Conservation (phyloP, 1,284 basidiomycete species). For the Quambalaria eucalypti region DNA sequence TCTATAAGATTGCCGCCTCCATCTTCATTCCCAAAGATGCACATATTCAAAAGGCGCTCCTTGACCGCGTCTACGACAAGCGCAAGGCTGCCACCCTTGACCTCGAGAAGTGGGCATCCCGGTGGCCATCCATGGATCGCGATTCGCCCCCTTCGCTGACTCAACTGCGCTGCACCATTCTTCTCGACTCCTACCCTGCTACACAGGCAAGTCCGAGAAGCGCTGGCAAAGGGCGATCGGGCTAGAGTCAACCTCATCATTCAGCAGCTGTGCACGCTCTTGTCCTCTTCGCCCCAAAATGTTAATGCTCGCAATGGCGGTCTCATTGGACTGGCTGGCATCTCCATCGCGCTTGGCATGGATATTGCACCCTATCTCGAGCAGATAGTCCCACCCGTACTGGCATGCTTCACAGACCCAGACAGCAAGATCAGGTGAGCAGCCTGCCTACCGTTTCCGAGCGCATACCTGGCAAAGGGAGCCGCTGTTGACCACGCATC, state of each 20-base stretch:
- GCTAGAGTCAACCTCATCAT: constrained; percentile 76
- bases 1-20: too few species aligned
- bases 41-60: constrained; percentile 24
- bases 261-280: constrained; percentile 74
- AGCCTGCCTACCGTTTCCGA: too few species aligned
- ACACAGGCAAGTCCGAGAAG: constrained; percentile 83
- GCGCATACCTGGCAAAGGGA: too few species aligned
- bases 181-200: constrained; percentile 3
- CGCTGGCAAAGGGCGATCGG: constrained; percentile 67
- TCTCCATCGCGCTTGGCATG: constrained; percentile 86
- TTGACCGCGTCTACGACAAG: constrained; percentile 64
- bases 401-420: constrained; percentile 87
- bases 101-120: too few species aligned
- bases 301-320: constrained; percentile 83
- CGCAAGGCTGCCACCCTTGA: constrained; percentile 90
- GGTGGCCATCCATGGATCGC: constrained; percentile 53
- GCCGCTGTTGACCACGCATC: too few species aligned
- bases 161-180: too few species aligned
- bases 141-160: background rate
- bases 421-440: constrained; percentile 74
- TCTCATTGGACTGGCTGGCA: constrained; percentile 88
- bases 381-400: constrained; percentile 77
- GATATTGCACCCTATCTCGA: constrained; percentile 89
- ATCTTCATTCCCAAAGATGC: too few species aligned
- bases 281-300: constrained; percentile 28